Evolutionary conservation across 2,329 filamentous ascomycete genomes (phyloP).

Genomic region (Pseudophaeomoniella oleicola): DNA sequence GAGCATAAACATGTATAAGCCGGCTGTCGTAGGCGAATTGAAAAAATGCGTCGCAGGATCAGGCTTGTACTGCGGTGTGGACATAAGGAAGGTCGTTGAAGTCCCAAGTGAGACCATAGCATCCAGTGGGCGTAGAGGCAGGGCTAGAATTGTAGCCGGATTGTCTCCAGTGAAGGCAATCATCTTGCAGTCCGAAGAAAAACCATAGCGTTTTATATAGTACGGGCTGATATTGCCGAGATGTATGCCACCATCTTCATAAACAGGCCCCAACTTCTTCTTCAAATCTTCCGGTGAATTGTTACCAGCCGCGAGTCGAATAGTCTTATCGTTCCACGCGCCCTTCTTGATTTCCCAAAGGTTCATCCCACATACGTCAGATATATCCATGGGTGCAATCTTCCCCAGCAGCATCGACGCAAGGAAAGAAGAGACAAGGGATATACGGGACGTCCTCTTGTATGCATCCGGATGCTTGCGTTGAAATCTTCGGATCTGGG

Average conservation of each 20-base stretch:
- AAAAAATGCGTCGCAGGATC: conserved; percentile 93
- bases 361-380: conserved; percentile 93
- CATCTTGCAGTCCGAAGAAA: conserved; percentile 59
- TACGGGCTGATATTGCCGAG: conserved; percentile 66
- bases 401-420: conserved; percentile 77
- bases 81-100: conserved; percentile 95
- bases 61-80: conserved; percentile 78
- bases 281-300: conserved; percentile 51
- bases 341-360: conserved; percentile 76
- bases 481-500: conserved; percentile 82
- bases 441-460: conserved; percentile 66
- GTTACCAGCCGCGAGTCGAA: conserved; percentile 58
- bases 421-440: conserved; percentile 87
- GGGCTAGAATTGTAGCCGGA: conserved; percentile 80
- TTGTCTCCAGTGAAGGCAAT: conserved; percentile 92
- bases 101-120: conserved; percentile 92
- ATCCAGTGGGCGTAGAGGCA: conserved; percentile 75
- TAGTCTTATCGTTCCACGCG: conserved; percentile 58
- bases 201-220: conserved; percentile 66
- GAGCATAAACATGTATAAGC: conserved; percentile 99
- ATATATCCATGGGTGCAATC: conserved; percentile 81
- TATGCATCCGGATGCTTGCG: conserved; percentile 71
- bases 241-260: conserved; percentile 63
- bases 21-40: conserved; percentile 83
- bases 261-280: conserved; percentile 65